phyloP scores from a whole-genome alignment of 2,329 filamentous ascomycete genomes.

The Talaromyces sp. region DNA sequence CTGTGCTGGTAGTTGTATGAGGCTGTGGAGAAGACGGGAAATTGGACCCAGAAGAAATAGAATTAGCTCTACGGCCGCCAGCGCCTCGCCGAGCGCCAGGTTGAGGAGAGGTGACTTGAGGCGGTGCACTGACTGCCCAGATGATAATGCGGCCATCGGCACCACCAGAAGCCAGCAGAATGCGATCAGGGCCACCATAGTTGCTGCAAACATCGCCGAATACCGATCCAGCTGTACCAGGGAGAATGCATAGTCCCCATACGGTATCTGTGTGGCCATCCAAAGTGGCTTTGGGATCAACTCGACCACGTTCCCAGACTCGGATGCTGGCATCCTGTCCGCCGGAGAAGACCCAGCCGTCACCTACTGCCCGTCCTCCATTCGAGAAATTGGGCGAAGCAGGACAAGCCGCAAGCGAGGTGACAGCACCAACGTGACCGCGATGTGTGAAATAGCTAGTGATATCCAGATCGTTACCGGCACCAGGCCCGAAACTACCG shows the following conservation, averaged over 20 bases:
- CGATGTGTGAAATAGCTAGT: slow-evolving; percentile 92
- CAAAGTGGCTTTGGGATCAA: slow-evolving; percentile 91
- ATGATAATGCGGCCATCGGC: slow-evolving; percentile 89
- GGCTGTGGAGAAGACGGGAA: slow-evolving; percentile 89
- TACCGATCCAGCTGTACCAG: slow-evolving; percentile 72
- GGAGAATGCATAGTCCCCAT: slow-evolving; percentile 91
- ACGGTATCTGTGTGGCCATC: slow-evolving; percentile 94
- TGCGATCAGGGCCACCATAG: slow-evolving; percentile 77
- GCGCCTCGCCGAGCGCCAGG: slow-evolving; percentile 67
- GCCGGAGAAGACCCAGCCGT: slow-evolving; percentile 98
- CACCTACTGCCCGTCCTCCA: slow-evolving; percentile 79
- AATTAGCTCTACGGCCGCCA: slow-evolving; percentile 81
- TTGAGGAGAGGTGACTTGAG: slow-evolving; percentile 77
- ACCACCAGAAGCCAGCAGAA: slow-evolving; percentile 84
- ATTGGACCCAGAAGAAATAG: slow-evolving; percentile 88
- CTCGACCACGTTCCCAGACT: slow-evolving; percentile 90
- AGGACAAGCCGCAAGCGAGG: slow-evolving; percentile 81
- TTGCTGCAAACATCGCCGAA: slow-evolving; percentile 70
- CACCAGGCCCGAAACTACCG: slow-evolving; percentile 56
- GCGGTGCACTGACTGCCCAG: slow-evolving; percentile 90
- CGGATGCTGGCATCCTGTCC: slow-evolving; percentile 90
- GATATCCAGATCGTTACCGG: slow-evolving; percentile 79
- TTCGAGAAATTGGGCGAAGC: slow-evolving; percentile 85
- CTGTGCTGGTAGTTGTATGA: slow-evolving; percentile 76
- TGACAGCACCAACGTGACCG: slow-evolving; percentile 86